Base-by-base conservation (phyloP, 2,329 filamentous ascomycete genomes). In the Trichoderma koningiopsis region DNA sequence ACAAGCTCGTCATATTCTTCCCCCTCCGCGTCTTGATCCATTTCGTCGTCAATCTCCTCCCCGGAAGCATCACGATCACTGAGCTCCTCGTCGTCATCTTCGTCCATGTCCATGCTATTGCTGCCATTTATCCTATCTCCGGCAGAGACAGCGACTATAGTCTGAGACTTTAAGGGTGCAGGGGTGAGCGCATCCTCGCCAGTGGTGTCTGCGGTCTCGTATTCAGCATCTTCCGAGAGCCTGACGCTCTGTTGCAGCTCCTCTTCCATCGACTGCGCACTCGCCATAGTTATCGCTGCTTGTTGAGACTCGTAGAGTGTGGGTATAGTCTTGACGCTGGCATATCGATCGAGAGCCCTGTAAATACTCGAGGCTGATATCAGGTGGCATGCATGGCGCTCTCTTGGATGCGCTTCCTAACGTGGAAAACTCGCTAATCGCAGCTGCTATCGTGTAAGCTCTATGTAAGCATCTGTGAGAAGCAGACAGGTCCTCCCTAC, bases 181-280 rank as follows among this genome's bases (percentile, higher is more conserved):
- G 76, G 73, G 31, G 68, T 73, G 47, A 68, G 72, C 49, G 65
- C 71, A 62, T 72, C 72, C 57, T 74, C 75, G 56, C 80, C 80
- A 58, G 73, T 77, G 40, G 76, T 75, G 31, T 80, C 74, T n/a
- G 72, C 72, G 16, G 73, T 77, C 61, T 78, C 80, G 67, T 82
- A 83, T 43, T 83, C 82, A 60, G 81, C 82, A 68, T 83, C 83
- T 69, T 86, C 84, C 6, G 85, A 86, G 68, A 84, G 80, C 72
- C 85, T 79, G 55, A 83, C 83, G 76, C 85, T 87, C 73, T 86
- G 84, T 74, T 87, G 86, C 68, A 87, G 80, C 76, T 88, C 84
- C 70, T 88, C 86, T 75, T 88, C 83, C 79, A 86, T 87, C 61
- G 83, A 80, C 74, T 86, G 85, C 68, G 83, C 81, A 73, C 82